Percentiles rank a stretch among this genome's conserved stretches.
phyloP scores from a whole-genome alignment of 176 grass and related monocot species.

The Avena atlantica region DNA sequence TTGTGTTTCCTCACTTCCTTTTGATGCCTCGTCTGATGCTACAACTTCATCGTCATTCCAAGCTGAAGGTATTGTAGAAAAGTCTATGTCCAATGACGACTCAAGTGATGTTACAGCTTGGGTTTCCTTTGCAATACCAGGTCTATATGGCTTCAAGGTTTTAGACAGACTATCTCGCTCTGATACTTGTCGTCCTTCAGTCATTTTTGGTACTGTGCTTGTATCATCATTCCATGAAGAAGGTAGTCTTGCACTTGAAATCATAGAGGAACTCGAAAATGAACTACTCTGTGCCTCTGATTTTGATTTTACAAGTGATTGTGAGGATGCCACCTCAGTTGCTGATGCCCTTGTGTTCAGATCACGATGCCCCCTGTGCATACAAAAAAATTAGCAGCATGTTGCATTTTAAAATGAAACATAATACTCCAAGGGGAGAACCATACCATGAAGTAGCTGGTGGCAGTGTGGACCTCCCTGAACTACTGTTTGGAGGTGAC shows the following conservation, averaged over 20 bases:
- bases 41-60: conserved; percentile 81
- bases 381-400: conserved; percentile 31
- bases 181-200: conserved; percentile 47
- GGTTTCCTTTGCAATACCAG: conserved; percentile 65
- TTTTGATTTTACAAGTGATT: conserved; percentile 67
- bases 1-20: conserved; percentile 55
- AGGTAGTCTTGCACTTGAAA: conserved; percentile 55
- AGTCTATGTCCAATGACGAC: conserved; percentile 59
- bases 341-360: conserved; percentile 51
- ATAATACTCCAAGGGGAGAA: conserved; percentile 20
- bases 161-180: conserved; percentile 53
- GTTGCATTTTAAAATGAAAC: conserved; percentile 37
- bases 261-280: conserved; percentile 43
- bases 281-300: conserved; percentile 51
- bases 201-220: conserved; percentile 53
- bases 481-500: conserved; percentile 73
- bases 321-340: conserved; percentile 50
- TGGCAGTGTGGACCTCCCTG: conserved; percentile 78
- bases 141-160: conserved; percentile 57
- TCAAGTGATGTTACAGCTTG: conserved; percentile 38
- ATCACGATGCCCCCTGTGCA: conserved; percentile 73
- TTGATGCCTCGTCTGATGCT: conserved; percentile 47
- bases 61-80: conserved; percentile 73
- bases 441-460: conserved; percentile 81
- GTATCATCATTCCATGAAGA: conserved; percentile 89